These are phyloP conservation scores for Hordeum pubiflorum DNA, from an alignment of 202 grass and related monocot species.

Conservation along the genomic window DNA sequence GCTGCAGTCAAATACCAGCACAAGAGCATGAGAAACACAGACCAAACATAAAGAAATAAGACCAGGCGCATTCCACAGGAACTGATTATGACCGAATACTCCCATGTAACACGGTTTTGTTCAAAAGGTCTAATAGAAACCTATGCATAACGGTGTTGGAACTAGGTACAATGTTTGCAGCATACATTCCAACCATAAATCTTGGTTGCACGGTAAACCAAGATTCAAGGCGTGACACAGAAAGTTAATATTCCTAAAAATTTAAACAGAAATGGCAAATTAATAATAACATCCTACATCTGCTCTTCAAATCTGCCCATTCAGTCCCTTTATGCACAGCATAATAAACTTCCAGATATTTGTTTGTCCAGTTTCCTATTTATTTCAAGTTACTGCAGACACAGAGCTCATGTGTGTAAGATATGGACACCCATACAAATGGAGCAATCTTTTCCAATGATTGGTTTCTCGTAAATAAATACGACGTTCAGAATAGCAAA, in stretches of 20 bases:
- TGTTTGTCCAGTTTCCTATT: not conserved
- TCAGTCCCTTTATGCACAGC: not conserved
- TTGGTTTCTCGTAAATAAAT: not conserved
- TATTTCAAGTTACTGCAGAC: not conserved
- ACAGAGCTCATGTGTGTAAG: not conserved
- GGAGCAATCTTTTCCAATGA: not conserved
- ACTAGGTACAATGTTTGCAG: not conserved
- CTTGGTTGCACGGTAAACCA: not conserved
- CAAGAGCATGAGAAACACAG: not conserved
- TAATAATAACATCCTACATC: constrained; percentile 10
- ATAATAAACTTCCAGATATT: not conserved
- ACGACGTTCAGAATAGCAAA: not conserved
- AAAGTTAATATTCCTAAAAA: not conserved
- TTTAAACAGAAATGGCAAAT: not conserved
- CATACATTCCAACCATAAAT: not conserved
- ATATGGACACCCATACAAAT: not conserved
- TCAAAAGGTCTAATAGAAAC: not conserved
- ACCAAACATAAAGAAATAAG: not conserved
- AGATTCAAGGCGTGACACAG: not conserved
- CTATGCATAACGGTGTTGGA: not conserved
- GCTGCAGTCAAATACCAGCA: constrained; percentile 25
- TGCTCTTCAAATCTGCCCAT: not conserved
- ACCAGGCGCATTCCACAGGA: not conserved
- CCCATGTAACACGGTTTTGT: not conserved
- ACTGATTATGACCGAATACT: not conserved